These are phyloP conservation scores for Cladorrhinum sp. DNA, from an alignment of 2,329 filamentous ascomycete genomes.

Conservation along the genomic window DNA sequence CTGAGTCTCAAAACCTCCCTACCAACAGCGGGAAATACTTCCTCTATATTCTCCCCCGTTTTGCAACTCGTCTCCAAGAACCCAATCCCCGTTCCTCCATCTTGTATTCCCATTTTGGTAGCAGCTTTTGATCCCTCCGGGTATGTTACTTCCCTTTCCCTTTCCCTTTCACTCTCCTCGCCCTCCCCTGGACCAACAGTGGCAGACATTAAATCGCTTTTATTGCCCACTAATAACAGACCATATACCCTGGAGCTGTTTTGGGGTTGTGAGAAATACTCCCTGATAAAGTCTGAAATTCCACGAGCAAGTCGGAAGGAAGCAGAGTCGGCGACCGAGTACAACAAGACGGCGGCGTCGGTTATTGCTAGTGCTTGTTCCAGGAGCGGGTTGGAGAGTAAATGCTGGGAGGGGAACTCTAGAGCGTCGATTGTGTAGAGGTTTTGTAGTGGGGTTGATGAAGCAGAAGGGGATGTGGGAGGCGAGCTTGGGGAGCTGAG, in stretches of 20 bases:
- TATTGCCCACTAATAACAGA: constrained; percentile 36
- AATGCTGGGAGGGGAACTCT: constrained; percentile 36
- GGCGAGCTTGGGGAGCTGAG: neutral
- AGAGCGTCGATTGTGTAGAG: constrained; percentile 36
- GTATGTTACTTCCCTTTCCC: constrained; percentile 30
- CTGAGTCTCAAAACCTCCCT: constrained; percentile 33
- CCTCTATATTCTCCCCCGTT: constrained; percentile 36
- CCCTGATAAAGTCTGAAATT: constrained; percentile 29
- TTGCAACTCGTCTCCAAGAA: constrained; percentile 37
- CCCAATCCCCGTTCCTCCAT: neutral
- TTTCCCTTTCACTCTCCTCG: neutral
- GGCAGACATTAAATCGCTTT: constrained; percentile 24
- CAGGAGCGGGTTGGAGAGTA: constrained; percentile 34
- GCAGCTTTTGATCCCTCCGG: constrained; percentile 32
- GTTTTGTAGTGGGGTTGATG: neutral
- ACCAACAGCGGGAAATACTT: constrained; percentile 34
- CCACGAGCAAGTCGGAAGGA: constrained; percentile 30
- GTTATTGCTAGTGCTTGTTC: constrained; percentile 39
- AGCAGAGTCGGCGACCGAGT: constrained; percentile 30
- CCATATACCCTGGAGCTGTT: constrained; percentile 28
- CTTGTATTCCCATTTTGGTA: constrained; percentile 2
- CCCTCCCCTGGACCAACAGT: no score
- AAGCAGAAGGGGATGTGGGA: neutral
- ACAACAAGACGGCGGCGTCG: constrained; percentile 40
- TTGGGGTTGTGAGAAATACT: constrained; percentile 15